phyloP scores from a whole-genome alignment of 345 rosid species.

The thale cress (Arabidopsis thaliana) region DNA sequence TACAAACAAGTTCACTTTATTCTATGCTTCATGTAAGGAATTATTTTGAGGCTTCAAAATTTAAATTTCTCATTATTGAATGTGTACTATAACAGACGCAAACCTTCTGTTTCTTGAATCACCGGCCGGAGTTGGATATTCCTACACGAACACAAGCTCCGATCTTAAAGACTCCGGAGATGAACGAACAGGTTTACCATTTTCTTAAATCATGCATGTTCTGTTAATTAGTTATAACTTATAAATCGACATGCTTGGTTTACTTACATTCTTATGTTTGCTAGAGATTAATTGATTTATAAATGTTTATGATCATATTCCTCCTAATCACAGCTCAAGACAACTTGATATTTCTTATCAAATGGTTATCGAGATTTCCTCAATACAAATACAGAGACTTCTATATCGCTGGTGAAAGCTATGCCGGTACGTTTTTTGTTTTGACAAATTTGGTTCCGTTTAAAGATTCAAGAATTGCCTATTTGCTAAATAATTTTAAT shows the following conservation, averaged over 20 bases:
- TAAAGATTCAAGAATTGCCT: not conserved
- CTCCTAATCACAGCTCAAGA: conserved; percentile 67
- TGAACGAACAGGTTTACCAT: conserved; percentile 63
- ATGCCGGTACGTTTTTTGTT: conserved; percentile 61
- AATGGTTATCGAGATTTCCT: conserved; percentile 93
- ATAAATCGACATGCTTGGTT: not conserved
- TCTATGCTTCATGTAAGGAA: not conserved
- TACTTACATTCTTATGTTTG: not conserved
- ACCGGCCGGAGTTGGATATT: conserved; percentile 97
- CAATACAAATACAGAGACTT: conserved; percentile 80
- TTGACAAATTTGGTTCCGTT: not conserved
- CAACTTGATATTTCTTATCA: conserved; percentile 65
- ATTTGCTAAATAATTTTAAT: not conserved
- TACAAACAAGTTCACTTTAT: not conserved
- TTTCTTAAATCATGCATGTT: not conserved
- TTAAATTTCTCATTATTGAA: not conserved
- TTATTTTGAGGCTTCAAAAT: not conserved
- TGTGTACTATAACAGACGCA: conserved; percentile 60
- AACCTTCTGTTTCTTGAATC: conserved; percentile 89
- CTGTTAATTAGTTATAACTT: not conserved
- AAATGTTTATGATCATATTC: not conserved
- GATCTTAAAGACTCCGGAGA: conserved; percentile 77
- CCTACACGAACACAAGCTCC: conserved; percentile 84
- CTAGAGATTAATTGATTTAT: not conserved
- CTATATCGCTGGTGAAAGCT: conserved; percentile 92